These are phyloP conservation scores for Talaromyces sp. DNA, from an alignment of 2,329 filamentous ascomycete genomes.

Conservation along the genomic window DNA sequence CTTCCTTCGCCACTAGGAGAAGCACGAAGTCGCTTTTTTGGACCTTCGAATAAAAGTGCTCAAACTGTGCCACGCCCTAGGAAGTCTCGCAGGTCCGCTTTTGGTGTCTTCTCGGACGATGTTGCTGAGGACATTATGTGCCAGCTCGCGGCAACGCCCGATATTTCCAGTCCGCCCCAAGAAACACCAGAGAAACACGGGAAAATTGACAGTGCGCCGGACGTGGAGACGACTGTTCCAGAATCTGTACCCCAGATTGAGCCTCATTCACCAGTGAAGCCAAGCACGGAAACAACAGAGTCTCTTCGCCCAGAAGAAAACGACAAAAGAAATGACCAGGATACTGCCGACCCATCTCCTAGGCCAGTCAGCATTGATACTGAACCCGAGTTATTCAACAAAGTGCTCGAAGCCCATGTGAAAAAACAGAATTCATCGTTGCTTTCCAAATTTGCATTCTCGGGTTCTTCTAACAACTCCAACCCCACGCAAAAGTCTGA, in stretches of 20 bases:
- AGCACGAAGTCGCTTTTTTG: conserved; percentile 47
- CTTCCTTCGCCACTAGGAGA: conserved; percentile 24
- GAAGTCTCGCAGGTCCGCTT: conserved; percentile 37
- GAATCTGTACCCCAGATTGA: neutral
- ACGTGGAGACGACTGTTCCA: neutral
- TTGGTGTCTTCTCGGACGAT: conserved; percentile 52
- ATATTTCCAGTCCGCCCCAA: conserved; percentile 3
- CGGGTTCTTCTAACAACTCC: conserved; percentile 11
- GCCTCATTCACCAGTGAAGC: neutral
- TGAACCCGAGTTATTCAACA: conserved; percentile 23
- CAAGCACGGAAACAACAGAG: neutral
- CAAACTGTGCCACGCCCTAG: conserved; percentile 32
- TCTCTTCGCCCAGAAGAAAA: neutral
- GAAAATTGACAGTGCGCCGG: neutral
- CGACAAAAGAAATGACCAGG: neutral
- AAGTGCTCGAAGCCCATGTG: conserved; percentile 33
- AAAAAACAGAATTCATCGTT: conserved; percentile 30
- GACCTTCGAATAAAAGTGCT: conserved; percentile 27
- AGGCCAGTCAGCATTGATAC: conserved; percentile 14
- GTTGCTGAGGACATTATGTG: conserved; percentile 47
- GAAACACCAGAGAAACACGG: neutral
- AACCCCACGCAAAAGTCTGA: neutral
- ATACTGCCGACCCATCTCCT: neutral
- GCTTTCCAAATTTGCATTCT: conserved; percentile 32
- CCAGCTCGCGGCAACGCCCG: conserved; percentile 34